These are phyloP conservation scores for Aureobasidium sp. DNA, from an alignment of 2,329 filamentous ascomycete species.

Conservation along the genomic window DNA sequence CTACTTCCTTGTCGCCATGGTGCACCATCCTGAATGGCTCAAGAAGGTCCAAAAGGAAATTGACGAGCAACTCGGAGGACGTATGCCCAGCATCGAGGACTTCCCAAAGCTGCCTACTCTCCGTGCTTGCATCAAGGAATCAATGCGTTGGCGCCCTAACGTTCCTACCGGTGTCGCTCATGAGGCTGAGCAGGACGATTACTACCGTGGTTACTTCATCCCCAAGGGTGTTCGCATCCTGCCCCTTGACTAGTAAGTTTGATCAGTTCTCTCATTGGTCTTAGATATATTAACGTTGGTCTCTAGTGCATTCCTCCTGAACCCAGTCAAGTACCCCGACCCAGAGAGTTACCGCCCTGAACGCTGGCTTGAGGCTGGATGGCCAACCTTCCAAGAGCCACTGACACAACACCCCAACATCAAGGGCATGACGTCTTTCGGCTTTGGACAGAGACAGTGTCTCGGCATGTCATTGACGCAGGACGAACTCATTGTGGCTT, in stretches of 20 bases:
- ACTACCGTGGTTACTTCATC: conserved; percentile 48
- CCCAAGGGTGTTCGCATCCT: conserved; percentile 47
- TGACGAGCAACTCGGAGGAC: conserved; percentile 37
- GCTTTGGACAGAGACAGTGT: conserved; percentile 57
- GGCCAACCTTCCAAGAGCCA: conserved; percentile 59
- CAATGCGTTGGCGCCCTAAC: conserved; percentile 41
- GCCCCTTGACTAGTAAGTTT: conserved; percentile 45
- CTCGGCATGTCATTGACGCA: conserved; percentile 57
- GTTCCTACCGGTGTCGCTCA: conserved; percentile 51
- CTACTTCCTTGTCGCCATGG: conserved; percentile 35
- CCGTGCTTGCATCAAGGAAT: conserved; percentile 29
- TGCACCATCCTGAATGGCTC: conserved; percentile 44
- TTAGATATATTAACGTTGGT: neutral
- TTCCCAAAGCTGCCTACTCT: conserved; percentile 27
- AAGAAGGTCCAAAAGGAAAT: conserved; percentile 39
- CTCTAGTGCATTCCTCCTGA: conserved; percentile 51
- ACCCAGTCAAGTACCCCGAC: conserved; percentile 53
- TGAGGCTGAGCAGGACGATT: conserved; percentile 44
- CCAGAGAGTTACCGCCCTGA: conserved; percentile 57
- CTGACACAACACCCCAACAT: conserved; percentile 57
- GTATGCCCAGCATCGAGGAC: conserved; percentile 37
- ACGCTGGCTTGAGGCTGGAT: conserved; percentile 55
- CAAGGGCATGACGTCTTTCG: conserved; percentile 58
- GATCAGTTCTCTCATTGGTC: neutral
- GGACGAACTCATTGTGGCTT: conserved; percentile 50